phyloP scores from a whole-genome alignment of 2,329 filamentous ascomycete species.

The Arthrobotrys entomopaga region DNA sequence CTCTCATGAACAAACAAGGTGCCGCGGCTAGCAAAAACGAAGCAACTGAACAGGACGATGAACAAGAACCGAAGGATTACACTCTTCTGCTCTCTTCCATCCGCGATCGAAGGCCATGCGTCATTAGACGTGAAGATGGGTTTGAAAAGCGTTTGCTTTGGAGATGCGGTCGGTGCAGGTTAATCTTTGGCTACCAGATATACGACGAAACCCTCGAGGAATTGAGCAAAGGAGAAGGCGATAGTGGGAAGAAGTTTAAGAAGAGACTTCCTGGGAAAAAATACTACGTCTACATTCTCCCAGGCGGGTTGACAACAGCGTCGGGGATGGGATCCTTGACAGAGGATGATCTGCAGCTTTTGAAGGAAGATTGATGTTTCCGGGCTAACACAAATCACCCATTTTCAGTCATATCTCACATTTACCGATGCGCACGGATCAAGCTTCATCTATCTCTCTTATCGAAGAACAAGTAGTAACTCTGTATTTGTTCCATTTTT shows the following conservation, averaged over 20 bases:
- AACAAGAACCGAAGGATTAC: constrained; percentile 60
- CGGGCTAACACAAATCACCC: too few species aligned
- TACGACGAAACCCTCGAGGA: constrained; percentile 62
- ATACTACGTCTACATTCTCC: constrained; percentile 69
- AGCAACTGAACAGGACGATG: constrained; percentile 55
- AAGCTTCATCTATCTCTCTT: background rate
- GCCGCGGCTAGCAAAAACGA: background rate
- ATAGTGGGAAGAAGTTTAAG: constrained; percentile 51
- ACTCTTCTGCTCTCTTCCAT: constrained; percentile 67
- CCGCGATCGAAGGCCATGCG: constrained; percentile 65
- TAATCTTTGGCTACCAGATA: constrained; percentile 72
- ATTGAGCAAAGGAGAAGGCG: constrained; percentile 52
- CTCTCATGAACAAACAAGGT: background rate
- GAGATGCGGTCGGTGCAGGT: constrained; percentile 70
- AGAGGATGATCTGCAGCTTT: constrained; percentile 56
- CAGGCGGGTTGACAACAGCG: constrained; percentile 70
- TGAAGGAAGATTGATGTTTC: constrained; percentile 36
- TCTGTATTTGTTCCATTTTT: background rate
- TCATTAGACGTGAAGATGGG: constrained; percentile 70
- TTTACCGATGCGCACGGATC: background rate
- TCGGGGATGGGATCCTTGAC: constrained; percentile 67
- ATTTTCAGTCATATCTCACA: too few species aligned
- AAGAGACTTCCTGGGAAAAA: constrained; percentile 56
- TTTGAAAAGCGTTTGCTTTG: constrained; percentile 74
- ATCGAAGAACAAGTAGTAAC: background rate